phyloP scores from a whole-genome alignment of 2,329 filamentous ascomycete genomes.

The Dichotomopilus funicola region DNA sequence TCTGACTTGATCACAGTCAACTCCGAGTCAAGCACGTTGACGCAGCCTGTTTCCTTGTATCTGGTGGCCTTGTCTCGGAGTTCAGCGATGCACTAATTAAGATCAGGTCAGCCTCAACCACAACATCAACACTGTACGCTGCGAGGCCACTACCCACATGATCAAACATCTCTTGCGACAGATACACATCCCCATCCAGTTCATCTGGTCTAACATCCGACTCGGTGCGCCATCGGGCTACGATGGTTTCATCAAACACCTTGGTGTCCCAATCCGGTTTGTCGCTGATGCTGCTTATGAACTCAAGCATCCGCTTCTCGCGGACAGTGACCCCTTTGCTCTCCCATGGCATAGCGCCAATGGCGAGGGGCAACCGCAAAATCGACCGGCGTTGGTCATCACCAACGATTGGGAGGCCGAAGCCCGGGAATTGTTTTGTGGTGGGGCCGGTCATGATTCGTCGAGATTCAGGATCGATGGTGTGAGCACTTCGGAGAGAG shows the following conservation, averaged over 20 bases:
- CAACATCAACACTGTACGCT: background rate
- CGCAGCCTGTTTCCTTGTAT: constrained; percentile 2
- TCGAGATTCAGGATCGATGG: background rate
- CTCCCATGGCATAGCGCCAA: background rate
- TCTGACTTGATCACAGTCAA: constrained; percentile 45
- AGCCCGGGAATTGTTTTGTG: constrained; percentile 1
- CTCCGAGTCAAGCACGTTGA: constrained; percentile 7
- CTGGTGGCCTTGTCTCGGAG: constrained; percentile 6
- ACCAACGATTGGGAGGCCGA: background rate
- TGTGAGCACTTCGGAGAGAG: background rate
- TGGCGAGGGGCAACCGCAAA: background rate
- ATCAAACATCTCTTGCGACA: constrained; percentile 14
- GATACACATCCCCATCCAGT: constrained; percentile 1
- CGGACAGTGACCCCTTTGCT: constrained; percentile 3
- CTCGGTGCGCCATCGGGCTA: constrained; percentile 26
- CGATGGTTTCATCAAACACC: constrained; percentile 26
- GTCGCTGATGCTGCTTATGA: constrained; percentile 18
- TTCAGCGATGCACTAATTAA: constrained; percentile 6
- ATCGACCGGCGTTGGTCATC: background rate
- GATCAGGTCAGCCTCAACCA: background rate
- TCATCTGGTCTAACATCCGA: constrained; percentile 13
- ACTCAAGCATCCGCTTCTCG: constrained; percentile 4
- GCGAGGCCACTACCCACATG: constrained; percentile 1
- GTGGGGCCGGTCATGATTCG: background rate
- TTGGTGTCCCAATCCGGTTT: constrained; percentile 28